Percentiles rank a stretch among this genome's conserved stretches.
Evolutionary conservation across 2,329 filamentous ascomycete species (phyloP).

Genomic region (Juglanconis juglandina): DNA sequence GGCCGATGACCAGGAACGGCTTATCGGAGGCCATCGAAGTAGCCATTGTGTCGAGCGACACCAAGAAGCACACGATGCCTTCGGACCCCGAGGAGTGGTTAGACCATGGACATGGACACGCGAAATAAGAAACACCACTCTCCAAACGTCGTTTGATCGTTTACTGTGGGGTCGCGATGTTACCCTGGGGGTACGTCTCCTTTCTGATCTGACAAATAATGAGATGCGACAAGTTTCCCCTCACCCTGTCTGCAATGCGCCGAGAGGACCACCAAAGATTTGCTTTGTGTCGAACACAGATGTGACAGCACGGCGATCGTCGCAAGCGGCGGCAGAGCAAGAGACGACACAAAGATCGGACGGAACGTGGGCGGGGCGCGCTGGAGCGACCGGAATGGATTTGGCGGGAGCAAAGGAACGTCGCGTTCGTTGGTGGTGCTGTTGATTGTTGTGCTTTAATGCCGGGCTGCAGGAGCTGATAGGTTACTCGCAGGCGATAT

Average conservation of each 20-base stretch:
- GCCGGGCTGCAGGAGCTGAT: not conserved
- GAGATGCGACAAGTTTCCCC: not conserved
- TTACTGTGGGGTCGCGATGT: not conserved
- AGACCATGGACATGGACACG: slow-evolving; percentile 13
- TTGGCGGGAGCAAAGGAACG: not conserved
- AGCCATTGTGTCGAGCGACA: slow-evolving; percentile 34
- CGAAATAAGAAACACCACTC: not conserved
- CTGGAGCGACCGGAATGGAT: not conserved
- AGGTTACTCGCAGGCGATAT: not conserved
- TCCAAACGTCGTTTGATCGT: not conserved
- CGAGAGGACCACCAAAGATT: not conserved
- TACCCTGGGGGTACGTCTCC: not conserved
- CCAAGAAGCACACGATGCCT: slow-evolving; percentile 16
- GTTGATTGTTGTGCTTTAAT: slow-evolving; percentile 3
- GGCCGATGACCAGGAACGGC: slow-evolving; percentile 37
- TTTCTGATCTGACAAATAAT: not conserved
- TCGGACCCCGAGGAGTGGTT: slow-evolving; percentile 13
- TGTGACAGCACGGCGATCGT: not conserved
- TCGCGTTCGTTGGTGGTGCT: not conserved
- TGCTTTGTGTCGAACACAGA: not conserved
- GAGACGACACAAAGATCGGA: not conserved
- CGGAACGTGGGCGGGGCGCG: not conserved
- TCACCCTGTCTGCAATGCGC: not conserved
- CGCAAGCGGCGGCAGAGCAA: not conserved
- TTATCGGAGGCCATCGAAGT: slow-evolving; percentile 41